Evolutionary conservation across 805 yeast species (phyloP), one percentile per base, ranked within the genome.

Genomic region (Pichia exigua): DNA sequence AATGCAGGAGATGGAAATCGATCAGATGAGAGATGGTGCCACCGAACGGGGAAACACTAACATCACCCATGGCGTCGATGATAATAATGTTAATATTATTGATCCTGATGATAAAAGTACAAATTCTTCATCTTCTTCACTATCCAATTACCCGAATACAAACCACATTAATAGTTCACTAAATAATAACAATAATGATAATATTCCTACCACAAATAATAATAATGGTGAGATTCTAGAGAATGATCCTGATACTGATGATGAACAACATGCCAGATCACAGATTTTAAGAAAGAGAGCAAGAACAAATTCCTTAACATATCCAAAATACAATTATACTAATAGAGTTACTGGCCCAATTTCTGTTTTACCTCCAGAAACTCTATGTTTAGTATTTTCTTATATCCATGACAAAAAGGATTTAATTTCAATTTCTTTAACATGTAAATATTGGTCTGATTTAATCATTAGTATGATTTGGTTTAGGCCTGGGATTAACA

Each of bases 381-480:
- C 86, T 20, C 65, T 86, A 43, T 75, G 83, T 46, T 74, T 83
- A 57, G 80, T 86, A 1, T 81, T 86, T 54, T 83, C 87, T 49
- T 76, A 82, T 54, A 68, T 85, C 48, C 80, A 75, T 46, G 75
- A 84, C 42, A 79, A 76, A 57, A 62, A 75, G 4, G 90, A 85
- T 59, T 69, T 83, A 53, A 81, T 79, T 27, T 73, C 80, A 15
- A 67, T 85, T 22, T 70, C 88, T 55, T 74, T 88, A 1, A 91
- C 88, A 9, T 90, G 96, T 67, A 82, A 80, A 59, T 77, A 82
- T 54, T 90, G 96, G 85, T 86, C 90, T 12, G 78, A 81, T 57
- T 72, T 87, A 42, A 81, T 87, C 15, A 81, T 89, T 12, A 96
- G 87, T 60, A 74, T 84, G 42, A 71, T 91, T 30, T 91, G 97